Base-by-base conservation (phyloP, 2,329 filamentous ascomycete genomes). In the Fusarium sp. region DNA sequence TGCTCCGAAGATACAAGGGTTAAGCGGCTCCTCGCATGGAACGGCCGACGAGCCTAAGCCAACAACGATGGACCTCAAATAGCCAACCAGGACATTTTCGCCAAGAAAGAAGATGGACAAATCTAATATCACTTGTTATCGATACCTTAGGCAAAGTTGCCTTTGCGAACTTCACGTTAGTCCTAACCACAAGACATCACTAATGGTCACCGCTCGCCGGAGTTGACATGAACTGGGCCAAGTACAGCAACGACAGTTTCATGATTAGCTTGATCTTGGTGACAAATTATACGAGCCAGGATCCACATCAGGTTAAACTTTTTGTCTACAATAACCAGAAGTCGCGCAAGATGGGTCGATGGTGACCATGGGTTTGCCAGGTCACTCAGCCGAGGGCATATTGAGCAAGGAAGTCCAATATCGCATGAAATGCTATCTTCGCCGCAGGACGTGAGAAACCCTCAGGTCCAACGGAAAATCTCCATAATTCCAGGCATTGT, bases 401-500 rank as follows among this genome's bases (percentile, higher is more conserved):
- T 32, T 8, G 11, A 24, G 17, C n/a, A 51, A 24, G 8, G 17
- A 51, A 51, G 12, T 35, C 10, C 12, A 10, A 20, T 20, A 6
- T 12, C 7, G 10, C 17, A 24, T 35, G 30, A 5, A 35, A 17
- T 24, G 22, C 22, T 35, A 6, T 35, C 22, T 35, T 51, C 8
- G 17, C 48, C 22, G 14, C 15, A 10, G 28, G 13, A 14, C 1
- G 5, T 35, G 9, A 14, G 18, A 24, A 14, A 2, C 3, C 22
- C 22, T 18, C 15, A 20, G 3, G 10, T 6, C 3, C 8, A 10
- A 20, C 4, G 4, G 4, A 2, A 8, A 14, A 20, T 18, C 4
- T 24, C 22, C 2, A 24, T 6, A 14, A 14, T 24, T 8, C 0
- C 11, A 20, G 17, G 2, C 1, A 24, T 1, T 35, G 8, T 35